Evolutionary conservation across 495 filamentous ascomycete genomes (phyloP).

Genomic region (Penicillium angulare): DNA sequence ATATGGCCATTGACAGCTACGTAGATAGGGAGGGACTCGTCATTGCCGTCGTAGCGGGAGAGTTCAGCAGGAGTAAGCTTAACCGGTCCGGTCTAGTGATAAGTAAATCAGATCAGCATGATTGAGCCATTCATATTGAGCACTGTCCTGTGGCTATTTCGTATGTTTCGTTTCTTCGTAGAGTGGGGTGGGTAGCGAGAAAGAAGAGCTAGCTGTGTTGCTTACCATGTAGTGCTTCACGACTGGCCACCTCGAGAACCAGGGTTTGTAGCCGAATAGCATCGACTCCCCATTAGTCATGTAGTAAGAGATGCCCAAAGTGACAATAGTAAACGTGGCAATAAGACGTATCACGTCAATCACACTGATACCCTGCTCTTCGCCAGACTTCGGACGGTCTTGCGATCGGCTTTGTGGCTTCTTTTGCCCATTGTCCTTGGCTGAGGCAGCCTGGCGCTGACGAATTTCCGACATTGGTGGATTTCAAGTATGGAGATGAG

Average conservation of each 20-base stretch:
- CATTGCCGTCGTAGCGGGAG: constrained; percentile 70
- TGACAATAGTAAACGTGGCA: constrained; percentile 65
- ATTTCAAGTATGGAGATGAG: not conserved
- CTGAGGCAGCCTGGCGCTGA: constrained; percentile 27
- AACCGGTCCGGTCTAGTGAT: constrained; percentile 44
- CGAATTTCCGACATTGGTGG: constrained; percentile 42
- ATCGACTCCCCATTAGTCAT: constrained; percentile 68
- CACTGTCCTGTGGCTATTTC: no score
- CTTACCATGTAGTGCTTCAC: constrained; percentile 63
- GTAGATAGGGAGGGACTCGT: constrained; percentile 76
- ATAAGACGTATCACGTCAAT: constrained; percentile 77
- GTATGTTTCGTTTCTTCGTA: not conserved
- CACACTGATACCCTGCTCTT: constrained; percentile 45
- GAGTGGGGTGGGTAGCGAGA: not conserved
- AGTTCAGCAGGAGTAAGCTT: constrained; percentile 73
- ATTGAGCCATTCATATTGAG: no score
- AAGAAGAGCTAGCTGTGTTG: not conserved
- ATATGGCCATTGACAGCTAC: constrained; percentile 90
- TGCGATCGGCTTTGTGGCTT: constrained; percentile 5
- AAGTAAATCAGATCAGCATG: not conserved
- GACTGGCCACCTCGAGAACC: constrained; percentile 60
- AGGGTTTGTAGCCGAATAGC: constrained; percentile 67
- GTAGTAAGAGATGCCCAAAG: constrained; percentile 73
- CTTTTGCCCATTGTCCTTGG: not conserved
- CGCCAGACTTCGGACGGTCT: constrained; percentile 13